phyloP scores from a whole-genome alignment of 495 filamentous ascomycete genomes.

The Pyronema omphalodes region DNA sequence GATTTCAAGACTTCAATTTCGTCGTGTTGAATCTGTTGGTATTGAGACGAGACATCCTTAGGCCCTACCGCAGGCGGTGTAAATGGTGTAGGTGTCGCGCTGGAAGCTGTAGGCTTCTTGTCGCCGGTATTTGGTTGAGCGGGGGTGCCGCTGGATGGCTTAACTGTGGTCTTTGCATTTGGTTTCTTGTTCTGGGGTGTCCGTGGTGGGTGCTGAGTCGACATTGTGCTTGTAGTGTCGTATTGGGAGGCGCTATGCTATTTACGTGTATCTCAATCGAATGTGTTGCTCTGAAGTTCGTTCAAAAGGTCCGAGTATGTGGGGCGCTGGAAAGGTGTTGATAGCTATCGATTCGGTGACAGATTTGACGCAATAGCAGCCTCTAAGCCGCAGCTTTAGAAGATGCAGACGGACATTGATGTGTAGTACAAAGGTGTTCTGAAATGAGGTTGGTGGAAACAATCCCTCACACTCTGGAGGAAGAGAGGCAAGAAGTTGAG shows the following conservation, averaged over 20 bases:
- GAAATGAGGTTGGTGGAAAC: background rate
- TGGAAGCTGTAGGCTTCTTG: slow-evolving; percentile 11
- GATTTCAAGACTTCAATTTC: slow-evolving; percentile 74
- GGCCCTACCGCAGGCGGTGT: slow-evolving; percentile 23
- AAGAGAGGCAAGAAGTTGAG: background rate
- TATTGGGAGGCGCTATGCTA: background rate
- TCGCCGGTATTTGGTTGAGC: slow-evolving; percentile 5
- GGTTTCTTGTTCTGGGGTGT: slow-evolving; percentile 17
- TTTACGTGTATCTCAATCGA: background rate
- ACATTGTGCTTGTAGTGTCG: slow-evolving; percentile 8
- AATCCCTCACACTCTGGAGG: background rate
- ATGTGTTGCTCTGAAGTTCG: background rate
- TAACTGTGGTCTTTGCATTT: slow-evolving; percentile 25
- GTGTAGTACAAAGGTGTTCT: background rate
- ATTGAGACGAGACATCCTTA: slow-evolving; percentile 37
- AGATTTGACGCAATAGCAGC: slow-evolving; percentile 12
- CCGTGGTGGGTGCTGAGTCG: slow-evolving; percentile 7
- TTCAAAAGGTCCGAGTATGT: background rate
- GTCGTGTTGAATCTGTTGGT: slow-evolving; percentile 67
- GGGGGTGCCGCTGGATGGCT: slow-evolving; percentile 8
- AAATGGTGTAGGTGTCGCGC: slow-evolving; percentile 27
- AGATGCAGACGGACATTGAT: slow-evolving; percentile 22
- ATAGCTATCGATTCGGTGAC: slow-evolving; percentile 2
- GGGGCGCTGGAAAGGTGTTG: slow-evolving; percentile 3
- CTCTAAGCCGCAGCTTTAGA: slow-evolving; percentile 22